Conservation (phyloP, 2,329 filamentous ascomycete species). For the Claviceps purpurea region DNA sequence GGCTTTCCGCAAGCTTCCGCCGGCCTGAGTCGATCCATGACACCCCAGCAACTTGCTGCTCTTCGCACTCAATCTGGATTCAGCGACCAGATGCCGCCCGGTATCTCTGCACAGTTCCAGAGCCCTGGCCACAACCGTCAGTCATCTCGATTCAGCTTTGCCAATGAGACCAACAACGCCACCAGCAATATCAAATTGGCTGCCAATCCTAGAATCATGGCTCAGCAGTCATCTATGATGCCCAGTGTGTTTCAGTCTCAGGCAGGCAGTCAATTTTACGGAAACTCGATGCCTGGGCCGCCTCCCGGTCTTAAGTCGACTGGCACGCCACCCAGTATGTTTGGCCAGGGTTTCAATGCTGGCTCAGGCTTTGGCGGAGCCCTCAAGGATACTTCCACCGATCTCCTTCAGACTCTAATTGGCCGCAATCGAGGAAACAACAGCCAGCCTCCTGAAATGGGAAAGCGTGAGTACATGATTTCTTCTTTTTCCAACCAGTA, state of each 20-base stretch:
- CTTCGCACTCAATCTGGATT: conserved; percentile 51
- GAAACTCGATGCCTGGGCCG: conserved; percentile 76
- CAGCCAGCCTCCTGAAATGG: conserved; percentile 65
- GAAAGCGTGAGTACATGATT: conserved; percentile 98
- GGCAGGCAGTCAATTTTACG: conserved; percentile 60
- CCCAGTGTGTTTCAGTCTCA: conserved; percentile 48
- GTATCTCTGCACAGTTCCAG: conserved; percentile 43
- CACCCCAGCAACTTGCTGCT: conserved; percentile 60
- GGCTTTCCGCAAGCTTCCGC: conserved; percentile 35
- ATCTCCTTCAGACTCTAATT: conserved; percentile 68
- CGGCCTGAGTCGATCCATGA: conserved; percentile 55
- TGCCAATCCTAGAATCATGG: conserved; percentile 70
- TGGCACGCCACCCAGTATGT: conserved; percentile 88
- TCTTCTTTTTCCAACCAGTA: conserved; percentile 84
- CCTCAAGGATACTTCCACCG: conserved; percentile 54
- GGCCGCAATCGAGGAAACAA: conserved; percentile 54
- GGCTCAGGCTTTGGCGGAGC: conserved; percentile 52
- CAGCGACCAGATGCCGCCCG: conserved; percentile 45
- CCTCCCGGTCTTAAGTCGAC: conserved; percentile 92
- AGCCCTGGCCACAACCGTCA: conserved; percentile 63
- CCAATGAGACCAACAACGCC: conserved; percentile 51
- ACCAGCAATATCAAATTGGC: conserved; percentile 55
- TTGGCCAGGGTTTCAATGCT: conserved; percentile 71
- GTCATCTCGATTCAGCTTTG: conserved; percentile 77
- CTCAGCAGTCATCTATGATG: conserved; percentile 80